Evolutionary conservation across 169 alveolate species (phyloP).

Genomic region (Amoebophrya sp.): DNA sequence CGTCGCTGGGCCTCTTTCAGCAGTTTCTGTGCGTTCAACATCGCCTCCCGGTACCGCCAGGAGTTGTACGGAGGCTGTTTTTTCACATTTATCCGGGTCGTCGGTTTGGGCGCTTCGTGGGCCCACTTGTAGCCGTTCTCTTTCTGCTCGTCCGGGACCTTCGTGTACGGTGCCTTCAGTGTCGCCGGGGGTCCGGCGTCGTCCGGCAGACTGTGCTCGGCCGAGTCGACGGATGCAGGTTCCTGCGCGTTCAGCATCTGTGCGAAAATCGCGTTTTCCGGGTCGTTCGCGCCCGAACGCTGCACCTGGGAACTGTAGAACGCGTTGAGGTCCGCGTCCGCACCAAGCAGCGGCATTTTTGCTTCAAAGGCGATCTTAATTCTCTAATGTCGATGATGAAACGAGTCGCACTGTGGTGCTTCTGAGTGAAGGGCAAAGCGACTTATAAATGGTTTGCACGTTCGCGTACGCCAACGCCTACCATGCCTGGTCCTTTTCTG

Average conservation of each 20-base stretch:
- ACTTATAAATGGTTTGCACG: too few species aligned
- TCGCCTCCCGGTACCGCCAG: background rate
- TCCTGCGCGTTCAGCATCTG: background rate
- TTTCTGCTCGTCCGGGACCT: background rate
- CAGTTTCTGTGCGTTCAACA: too few species aligned
- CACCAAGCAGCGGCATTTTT: too few species aligned
- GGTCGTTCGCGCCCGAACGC: background rate
- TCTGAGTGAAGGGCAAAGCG: too few species aligned
- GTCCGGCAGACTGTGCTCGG: background rate
- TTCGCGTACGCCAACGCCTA: too few species aligned
- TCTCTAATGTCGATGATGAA: too few species aligned
- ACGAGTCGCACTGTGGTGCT: too few species aligned
- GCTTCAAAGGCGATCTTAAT: too few species aligned
- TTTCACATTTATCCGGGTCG: background rate
- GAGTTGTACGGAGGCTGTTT: background rate
- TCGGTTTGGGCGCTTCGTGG: background rate
- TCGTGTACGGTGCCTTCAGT: background rate
- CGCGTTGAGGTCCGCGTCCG: background rate
- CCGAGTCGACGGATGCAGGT: background rate
- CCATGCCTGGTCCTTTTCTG: too few species aligned
- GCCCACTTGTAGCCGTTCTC: background rate
- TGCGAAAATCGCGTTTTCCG: background rate
- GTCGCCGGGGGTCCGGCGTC: background rate
- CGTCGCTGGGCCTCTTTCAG: background rate
- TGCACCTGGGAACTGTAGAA: background rate